phyloP scores from a whole-genome alignment of 306 rosid species.

The Cicer cuneatum region DNA sequence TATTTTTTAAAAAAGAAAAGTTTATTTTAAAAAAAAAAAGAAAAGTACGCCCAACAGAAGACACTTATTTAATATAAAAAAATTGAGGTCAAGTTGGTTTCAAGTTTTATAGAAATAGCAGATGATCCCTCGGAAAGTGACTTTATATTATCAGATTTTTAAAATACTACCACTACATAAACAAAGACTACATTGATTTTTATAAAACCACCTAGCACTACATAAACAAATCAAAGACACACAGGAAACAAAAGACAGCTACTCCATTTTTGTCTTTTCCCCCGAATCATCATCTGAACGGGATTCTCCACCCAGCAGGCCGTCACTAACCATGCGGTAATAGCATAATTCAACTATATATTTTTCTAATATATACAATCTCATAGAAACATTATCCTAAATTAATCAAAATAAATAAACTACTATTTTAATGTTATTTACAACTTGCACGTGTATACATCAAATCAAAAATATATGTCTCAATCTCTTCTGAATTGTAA shows the following conservation, averaged over 20 bases:
- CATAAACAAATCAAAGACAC: neutral
- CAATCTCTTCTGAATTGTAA: neutral
- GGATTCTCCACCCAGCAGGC: constrained; percentile 46
- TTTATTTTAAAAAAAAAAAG: too few relatives aligned
- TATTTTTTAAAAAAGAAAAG: too few relatives aligned
- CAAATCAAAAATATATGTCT: neutral
- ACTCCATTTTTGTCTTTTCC: neutral
- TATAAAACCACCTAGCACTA: neutral
- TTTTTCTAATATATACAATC: neutral
- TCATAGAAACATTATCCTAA: neutral
- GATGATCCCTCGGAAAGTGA: too few relatives aligned
- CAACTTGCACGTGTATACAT: constrained; percentile 16
- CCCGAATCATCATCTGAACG: neutral
- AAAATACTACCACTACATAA: too few relatives aligned
- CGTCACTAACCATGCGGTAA: constrained; percentile 21
- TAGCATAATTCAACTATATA: constrained; percentile 26
- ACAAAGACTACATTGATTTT: neutral
- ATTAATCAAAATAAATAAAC: neutral
- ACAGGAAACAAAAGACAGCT: constrained; percentile 14
- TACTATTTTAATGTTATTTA: constrained; percentile 41
- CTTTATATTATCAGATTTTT: too few relatives aligned
- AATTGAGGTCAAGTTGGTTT: too few relatives aligned
- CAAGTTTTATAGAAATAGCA: too few relatives aligned
- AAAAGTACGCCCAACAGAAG: too few relatives aligned
- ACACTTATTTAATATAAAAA: too few relatives aligned